Base-by-base conservation (phyloP, 179 eudicot species). In the Vitellaria paradoxa region DNA sequence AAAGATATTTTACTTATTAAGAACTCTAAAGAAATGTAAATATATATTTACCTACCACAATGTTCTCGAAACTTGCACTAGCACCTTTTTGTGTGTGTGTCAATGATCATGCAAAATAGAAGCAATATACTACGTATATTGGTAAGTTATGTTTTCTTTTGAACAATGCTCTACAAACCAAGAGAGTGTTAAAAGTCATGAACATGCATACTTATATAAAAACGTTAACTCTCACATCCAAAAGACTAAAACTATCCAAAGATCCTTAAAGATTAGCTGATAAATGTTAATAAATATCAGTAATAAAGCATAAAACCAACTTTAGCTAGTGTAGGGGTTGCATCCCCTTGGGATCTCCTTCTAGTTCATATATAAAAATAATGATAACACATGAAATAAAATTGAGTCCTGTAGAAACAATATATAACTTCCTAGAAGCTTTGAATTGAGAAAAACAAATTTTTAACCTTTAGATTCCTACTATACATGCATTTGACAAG, bases 401-500 rank as follows among this genome's bases (percentile, higher is more conserved):
- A 24, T 15, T 52, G 45, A 9, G 49, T 70, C 61, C 17, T 23
- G 26, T 15, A 50, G 30, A 37, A 72, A 18, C 37, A 9, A 7
- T 60, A 13, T 14, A 24, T 26, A 24, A 17, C 37, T 12, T 9
- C 59, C 30, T 50, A n/a, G 53, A 45, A 68, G 55, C 20, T 15
- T 9, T 52, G n/a, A 23, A 12, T 45, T 10, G 2, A 12, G 40
- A 24, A 6, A 24, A 15, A 12, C 21, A 70, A 53, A 52, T 21
- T 70, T 17, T 23, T 23, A 50, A 47, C 52, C 3, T 70, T 70
- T 45, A 70, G 74, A 53, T 53, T 70, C 53, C 20, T 52, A 52
- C 12, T 70, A 52, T 14, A n/a, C 47, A 70, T 70, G 73, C 42
- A 57, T 70, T 53, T 26, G n/a, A 50, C 74, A 70, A 50, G 62